These are phyloP conservation scores for Artomyces pyxidatus DNA, from an alignment of 768 basidiomycete species.

Conservation along the genomic window DNA sequence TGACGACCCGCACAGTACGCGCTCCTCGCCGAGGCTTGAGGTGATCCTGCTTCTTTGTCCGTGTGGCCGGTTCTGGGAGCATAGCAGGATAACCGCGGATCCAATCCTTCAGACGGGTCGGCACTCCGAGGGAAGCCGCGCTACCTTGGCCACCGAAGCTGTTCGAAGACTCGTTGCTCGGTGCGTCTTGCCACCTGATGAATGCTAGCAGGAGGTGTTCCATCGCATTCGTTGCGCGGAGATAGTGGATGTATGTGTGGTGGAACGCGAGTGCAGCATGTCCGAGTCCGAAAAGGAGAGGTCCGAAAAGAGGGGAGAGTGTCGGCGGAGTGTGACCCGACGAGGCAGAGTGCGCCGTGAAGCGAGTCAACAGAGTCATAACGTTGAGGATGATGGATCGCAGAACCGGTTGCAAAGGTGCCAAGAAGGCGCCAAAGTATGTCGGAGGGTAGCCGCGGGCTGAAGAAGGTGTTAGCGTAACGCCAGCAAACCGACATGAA, in stretches of 20 bases:
- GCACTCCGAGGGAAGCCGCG: conserved; percentile 54
- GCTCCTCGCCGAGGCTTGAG: conserved; percentile 70
- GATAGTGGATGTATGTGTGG: conserved; percentile 58
- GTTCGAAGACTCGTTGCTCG: conserved; percentile 19
- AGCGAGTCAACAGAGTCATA: conserved; percentile 71
- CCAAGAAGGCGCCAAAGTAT: conserved; percentile 66
- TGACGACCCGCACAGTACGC: conserved; percentile 67
- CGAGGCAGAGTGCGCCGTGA: conserved; percentile 74
- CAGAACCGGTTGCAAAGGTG: conserved; percentile 40
- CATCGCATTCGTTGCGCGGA: conserved; percentile 77
- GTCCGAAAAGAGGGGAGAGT: conserved; percentile 83
- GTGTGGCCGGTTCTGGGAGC: conserved; percentile 40
- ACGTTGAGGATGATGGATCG: conserved; percentile 59
- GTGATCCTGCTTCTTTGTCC: conserved; percentile 41
- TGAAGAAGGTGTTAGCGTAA: conserved; percentile 16
- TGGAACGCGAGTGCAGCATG: conserved; percentile 42
- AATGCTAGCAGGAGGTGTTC: conserved; percentile 91
- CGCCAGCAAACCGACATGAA: conserved; percentile 5
- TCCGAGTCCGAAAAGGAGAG: conserved; percentile 80
- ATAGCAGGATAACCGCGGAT: conserved; percentile 83
- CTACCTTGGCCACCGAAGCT: conserved; percentile 38
- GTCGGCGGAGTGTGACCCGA: conserved; percentile 91
- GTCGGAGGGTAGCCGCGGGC: conserved; percentile 61
- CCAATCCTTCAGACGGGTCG: conserved; percentile 85
- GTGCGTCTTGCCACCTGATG: conserved; percentile 71